A percentile compares a stretch with the other conserved stretches of the same genome.
Evolutionary conservation across 805 yeast genomes (phyloP).

Genomic region (Candida patagonica): DNA sequence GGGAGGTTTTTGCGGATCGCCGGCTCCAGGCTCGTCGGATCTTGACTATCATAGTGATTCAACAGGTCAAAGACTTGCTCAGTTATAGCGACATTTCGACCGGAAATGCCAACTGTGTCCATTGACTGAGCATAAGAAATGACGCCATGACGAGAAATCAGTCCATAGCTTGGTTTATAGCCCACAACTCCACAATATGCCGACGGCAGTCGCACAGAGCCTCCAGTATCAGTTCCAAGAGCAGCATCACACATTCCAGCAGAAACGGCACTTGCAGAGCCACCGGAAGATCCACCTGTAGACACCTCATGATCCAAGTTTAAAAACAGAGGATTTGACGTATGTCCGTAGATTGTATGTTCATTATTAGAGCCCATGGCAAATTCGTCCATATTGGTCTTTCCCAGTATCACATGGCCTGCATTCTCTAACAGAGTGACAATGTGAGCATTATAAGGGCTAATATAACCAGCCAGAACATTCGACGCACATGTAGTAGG

Average conservation of each 20-base stretch:
- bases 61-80: constrained; percentile 44
- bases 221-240: constrained; percentile 96
- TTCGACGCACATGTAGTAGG: constrained; percentile 77
- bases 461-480: constrained; percentile 45
- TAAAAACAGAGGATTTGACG: constrained; percentile 35
- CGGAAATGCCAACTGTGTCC: constrained; percentile 85
- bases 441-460: constrained; percentile 81
- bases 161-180: constrained; percentile 89
- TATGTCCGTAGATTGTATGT: constrained; percentile 27
- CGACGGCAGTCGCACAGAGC: constrained; percentile 88
- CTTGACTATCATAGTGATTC: constrained; percentile 57
- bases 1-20: constrained; percentile 13
- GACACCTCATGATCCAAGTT: constrained; percentile 28
- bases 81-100: constrained; percentile 39
- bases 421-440: constrained; percentile 40
- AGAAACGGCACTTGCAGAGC: constrained; percentile 89
- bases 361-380: constrained; percentile 73
- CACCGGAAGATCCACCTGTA: constrained; percentile 94
- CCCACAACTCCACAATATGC: constrained; percentile 78
- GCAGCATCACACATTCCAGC: constrained; percentile 61
- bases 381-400: constrained; percentile 90
- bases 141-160: constrained; percentile 87
- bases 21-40: constrained; percentile 52
- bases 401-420: constrained; percentile 54
- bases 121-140: constrained; percentile 87